These are phyloP conservation scores for Fusarium sp. DNA, from an alignment of 2,329 filamentous ascomycete species.

Conservation along the genomic window DNA sequence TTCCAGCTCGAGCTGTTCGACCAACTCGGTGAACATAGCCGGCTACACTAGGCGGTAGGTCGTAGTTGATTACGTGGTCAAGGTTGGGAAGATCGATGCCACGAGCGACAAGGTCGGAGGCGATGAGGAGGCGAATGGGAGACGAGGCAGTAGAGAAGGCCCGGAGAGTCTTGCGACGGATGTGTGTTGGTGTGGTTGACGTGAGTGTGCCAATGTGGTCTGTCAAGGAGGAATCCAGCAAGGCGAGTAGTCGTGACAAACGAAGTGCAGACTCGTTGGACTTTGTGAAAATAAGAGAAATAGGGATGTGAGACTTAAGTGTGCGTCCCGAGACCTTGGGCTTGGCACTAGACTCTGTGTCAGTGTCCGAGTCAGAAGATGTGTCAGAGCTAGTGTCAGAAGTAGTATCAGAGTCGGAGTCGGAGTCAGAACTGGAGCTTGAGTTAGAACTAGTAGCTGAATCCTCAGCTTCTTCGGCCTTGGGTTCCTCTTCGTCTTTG, in stretches of 20 bases:
- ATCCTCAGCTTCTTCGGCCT: constrained; percentile 47
- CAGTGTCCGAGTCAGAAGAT: constrained; percentile 42
- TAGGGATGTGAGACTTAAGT: constrained; percentile 46
- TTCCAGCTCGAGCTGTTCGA: constrained; percentile 84
- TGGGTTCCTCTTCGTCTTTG: constrained; percentile 4
- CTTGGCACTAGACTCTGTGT: constrained; percentile 41
- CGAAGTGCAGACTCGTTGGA: constrained; percentile 90
- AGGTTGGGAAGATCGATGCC: constrained; percentile 84
- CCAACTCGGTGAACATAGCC: constrained; percentile 93
- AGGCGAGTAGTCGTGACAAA: constrained; percentile 77
- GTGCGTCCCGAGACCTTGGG: constrained; percentile 15
- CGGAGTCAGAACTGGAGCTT: constrained; percentile 42
- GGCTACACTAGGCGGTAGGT: constrained; percentile 80
- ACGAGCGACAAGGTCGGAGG: constrained; percentile 91
- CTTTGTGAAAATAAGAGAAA: constrained; percentile 84
- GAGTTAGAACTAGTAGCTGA: constrained; percentile 42
- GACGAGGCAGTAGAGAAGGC: constrained; percentile 73
- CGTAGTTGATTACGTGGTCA: constrained; percentile 91
- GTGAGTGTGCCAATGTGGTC: constrained; percentile 73
- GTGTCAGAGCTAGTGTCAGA: constrained; percentile 38
- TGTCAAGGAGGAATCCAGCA: constrained; percentile 68
- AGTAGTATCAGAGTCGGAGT: constrained; percentile 42
- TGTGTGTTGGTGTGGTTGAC: constrained; percentile 77
- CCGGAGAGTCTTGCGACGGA: constrained; percentile 71
- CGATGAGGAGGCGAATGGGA: constrained; percentile 78